Evolutionary conservation across 2,329 filamentous ascomycete genomes (phyloP), one percentile per base, ranked within the genome.

Genomic region (Fusarium musae): DNA sequence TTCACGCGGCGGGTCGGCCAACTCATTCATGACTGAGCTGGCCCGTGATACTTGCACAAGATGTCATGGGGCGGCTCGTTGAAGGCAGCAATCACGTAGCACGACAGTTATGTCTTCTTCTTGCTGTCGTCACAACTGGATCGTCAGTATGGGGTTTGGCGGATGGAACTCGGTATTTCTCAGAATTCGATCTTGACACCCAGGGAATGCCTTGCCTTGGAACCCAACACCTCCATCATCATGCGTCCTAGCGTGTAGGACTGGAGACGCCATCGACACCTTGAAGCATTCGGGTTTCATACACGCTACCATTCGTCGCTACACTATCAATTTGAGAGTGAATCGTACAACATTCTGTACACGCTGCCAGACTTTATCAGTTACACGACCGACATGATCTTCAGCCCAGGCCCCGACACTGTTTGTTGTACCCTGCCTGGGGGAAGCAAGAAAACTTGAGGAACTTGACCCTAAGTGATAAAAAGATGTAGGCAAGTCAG

Each of bases 1-100:
- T 68, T 63, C 47, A 63, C 49, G 37, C 46, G 54, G 66, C 69
- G 62, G 56, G 56, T 59, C 53, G 44, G 66, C 70, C 66, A 73
- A 52, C 70, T 70, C 70, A 52, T 71, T 67, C 70, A 73, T 30
- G 57, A 53, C 65, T 73, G 52, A 73, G 70, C 49, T 73, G 66
- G 52, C 56, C 34, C 39, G 36, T 52, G 36, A 57, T 58, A 53
- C 62, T 40, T 47, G 46, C 53, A 47, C 40, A 40, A 43, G 23
- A 40, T 63, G 42, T 61, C 30, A 46, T 36, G 50, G 58, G 59
- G n/a, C 56, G 49, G 28, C 36, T 34, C 10, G 44, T 46, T n/a
- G 32, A 21, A 43, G 40, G 57, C 42, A 43, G 21, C 57, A 47
- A 40, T 44, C 36, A 54, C 46, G 43, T 47, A 58, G 62, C 66